phyloP scores from a whole-genome alignment of 23 red algal genomes.

The Gracilariopsis chorda region DNA sequence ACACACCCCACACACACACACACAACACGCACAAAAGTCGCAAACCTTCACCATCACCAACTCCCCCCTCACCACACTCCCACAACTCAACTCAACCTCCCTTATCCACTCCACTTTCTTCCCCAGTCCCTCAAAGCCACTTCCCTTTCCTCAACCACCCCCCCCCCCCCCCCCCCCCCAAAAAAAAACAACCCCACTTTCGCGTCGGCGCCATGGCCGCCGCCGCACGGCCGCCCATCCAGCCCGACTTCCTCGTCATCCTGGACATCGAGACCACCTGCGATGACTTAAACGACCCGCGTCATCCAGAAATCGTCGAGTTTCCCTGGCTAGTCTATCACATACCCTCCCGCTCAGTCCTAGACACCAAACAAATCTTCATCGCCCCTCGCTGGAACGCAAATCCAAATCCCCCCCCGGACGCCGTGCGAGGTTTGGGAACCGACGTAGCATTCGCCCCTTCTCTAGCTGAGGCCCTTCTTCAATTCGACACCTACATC shows the following conservation, averaged over 20 bases:
- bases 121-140: neutral
- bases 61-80: too few species aligned
- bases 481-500: constrained; percentile 76
- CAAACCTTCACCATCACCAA: too few species aligned
- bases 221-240: neutral
- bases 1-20: too few species aligned
- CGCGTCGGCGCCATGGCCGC: neutral
- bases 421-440: constrained; percentile 16
- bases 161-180: neutral
- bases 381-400: constrained; percentile 36
- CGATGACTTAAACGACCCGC: constrained; percentile 37
- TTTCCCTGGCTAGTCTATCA: constrained; percentile 76
- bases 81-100: neutral
- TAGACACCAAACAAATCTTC: constrained; percentile 67
- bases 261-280: constrained; percentile 72
- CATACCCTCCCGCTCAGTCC: constrained; percentile 3
- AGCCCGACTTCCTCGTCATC: constrained; percentile 69
- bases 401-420: constrained; percentile 60
- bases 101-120: neutral
- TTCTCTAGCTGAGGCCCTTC: constrained; percentile 54
- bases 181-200: neutral
- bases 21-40: too few species aligned
- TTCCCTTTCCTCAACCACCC: neutral
- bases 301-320: constrained; percentile 59
- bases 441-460: constrained; percentile 59